phyloP scores from a whole-genome alignment of 176 grass and related monocot species.

The Oryza australiensis region DNA sequence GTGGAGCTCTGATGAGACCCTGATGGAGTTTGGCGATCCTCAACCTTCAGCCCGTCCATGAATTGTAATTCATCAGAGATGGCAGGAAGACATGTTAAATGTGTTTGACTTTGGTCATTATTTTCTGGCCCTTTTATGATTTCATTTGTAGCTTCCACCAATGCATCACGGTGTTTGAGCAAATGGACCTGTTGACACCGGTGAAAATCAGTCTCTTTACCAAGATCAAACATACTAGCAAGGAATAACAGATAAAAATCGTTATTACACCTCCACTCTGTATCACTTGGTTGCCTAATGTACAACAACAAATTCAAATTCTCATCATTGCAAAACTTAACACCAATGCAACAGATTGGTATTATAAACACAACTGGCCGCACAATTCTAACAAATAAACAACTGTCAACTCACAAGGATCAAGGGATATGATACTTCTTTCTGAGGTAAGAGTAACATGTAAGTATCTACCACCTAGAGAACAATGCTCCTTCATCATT shows the following conservation, averaged over 20 bases:
- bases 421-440: background rate
- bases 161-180: conserved; percentile 9
- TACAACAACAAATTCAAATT: background rate
- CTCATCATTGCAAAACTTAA: background rate
- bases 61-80: conserved; percentile 21
- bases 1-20: conserved; percentile 33
- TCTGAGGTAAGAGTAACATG: background rate
- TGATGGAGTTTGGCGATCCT: conserved; percentile 35
- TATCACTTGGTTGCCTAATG: background rate
- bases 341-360: background rate
- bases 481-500: background rate
- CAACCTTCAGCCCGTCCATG: conserved; percentile 15
- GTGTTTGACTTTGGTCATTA: background rate
- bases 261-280: background rate
- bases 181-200: conserved; percentile 34
- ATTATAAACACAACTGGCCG: background rate
- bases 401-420: background rate
- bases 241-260: background rate
- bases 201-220: conserved; percentile 17
- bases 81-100: background rate
- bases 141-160: conserved; percentile 43
- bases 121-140: conserved; percentile 25
- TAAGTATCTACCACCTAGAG: background rate
- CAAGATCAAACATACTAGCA: background rate
- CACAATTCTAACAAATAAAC: background rate